Percentiles rank a stretch among this genome's conserved stretches.
These are phyloP conservation scores for Trichoderma orchidacearum DNA, from an alignment of 495 filamentous ascomycete genomes.

Conservation along the genomic window DNA sequence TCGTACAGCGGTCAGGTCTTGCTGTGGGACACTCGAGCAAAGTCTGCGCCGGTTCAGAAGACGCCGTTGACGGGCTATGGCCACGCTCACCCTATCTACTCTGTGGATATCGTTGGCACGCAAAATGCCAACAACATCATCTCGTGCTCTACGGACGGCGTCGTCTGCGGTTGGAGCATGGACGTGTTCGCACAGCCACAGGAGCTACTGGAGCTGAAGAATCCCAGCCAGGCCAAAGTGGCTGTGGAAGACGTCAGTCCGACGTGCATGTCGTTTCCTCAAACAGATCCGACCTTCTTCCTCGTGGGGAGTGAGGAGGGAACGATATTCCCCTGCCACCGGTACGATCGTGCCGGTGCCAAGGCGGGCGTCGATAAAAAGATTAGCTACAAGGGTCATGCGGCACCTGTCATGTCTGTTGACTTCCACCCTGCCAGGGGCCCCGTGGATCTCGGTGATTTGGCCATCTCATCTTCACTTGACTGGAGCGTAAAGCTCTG, in stretches of 20 bases:
- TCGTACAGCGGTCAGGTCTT: conserved; percentile 94
- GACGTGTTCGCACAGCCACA: conserved; percentile 96
- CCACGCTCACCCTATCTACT: conserved; percentile 94
- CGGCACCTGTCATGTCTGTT: conserved; percentile 89
- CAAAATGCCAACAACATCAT: conserved; percentile 99
- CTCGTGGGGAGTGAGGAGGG: conserved; percentile 95
- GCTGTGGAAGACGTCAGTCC: conserved; percentile 72
- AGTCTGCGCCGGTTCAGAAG: conserved; percentile 81
- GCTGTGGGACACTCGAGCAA: conserved; percentile 92
- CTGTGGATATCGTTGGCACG: conserved; percentile 86
- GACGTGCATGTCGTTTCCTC: conserved; percentile 91
- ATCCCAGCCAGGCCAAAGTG: conserved; percentile 77
- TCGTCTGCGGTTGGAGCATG: conserved; percentile 90
- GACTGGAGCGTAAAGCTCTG: conserved; percentile 98
- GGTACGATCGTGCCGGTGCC: conserved; percentile 91
- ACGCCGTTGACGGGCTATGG: conserved; percentile 86
- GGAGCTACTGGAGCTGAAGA: conserved; percentile 73
- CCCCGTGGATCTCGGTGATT: conserved; percentile 85
- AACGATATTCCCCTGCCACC: conserved; percentile 86
- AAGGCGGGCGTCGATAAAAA: conserved; percentile 87
- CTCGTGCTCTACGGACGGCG: conserved; percentile 88
- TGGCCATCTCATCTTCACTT: conserved; percentile 71
- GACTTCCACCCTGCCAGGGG: conserved; percentile 89
- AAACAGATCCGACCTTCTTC: conserved; percentile 93
- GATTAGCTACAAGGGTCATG: conserved; percentile 74